Percentiles rank a stretch among this genome's conserved stretches.
phyloP scores from a whole-genome alignment of 1,284 basidiomycete genomes.

The Ceratobasidium sp. region DNA sequence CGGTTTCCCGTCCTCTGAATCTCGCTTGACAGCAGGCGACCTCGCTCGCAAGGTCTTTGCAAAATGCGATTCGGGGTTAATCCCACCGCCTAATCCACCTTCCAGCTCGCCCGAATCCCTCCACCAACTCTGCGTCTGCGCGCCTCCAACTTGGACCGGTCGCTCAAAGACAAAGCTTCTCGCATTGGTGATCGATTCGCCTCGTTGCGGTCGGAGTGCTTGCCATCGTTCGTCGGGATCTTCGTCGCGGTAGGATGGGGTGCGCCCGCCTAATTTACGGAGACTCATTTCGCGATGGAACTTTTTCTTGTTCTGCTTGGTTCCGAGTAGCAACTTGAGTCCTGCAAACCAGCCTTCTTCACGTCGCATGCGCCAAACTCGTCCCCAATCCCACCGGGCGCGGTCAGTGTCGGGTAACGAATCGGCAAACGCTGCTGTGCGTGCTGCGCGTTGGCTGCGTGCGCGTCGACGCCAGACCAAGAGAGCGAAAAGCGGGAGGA shows the following conservation, averaged over 20 bases:
- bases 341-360: slow-evolving; percentile 26
- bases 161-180: background rate
- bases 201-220: background rate
- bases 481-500: slow-evolving; percentile 71
- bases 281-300: slow-evolving; percentile 37
- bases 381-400: slow-evolving; percentile 22
- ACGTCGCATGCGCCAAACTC: slow-evolving; percentile 23
- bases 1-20: background rate
- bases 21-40: slow-evolving; percentile 1
- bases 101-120: background rate
- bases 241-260: background rate
- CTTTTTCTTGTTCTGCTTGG: background rate
- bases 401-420: slow-evolving; percentile 5
- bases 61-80: slow-evolving; percentile 37
- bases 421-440: slow-evolving; percentile 67
- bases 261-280: background rate
- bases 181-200: too few relatives aligned
- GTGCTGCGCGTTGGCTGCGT: slow-evolving; percentile 67
- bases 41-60: slow-evolving; percentile 17
- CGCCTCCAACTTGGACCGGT: background rate
- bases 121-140: slow-evolving; percentile 20
- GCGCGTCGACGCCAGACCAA: slow-evolving; percentile 71
- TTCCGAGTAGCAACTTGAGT: background rate
- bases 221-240: background rate
- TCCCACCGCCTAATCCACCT: slow-evolving; percentile 7